A percentile compares a stretch with the other conserved stretches of the same genome.
Evolutionary conservation across 805 yeast genomes (phyloP).

Genomic region (Clavispora asparagi): DNA sequence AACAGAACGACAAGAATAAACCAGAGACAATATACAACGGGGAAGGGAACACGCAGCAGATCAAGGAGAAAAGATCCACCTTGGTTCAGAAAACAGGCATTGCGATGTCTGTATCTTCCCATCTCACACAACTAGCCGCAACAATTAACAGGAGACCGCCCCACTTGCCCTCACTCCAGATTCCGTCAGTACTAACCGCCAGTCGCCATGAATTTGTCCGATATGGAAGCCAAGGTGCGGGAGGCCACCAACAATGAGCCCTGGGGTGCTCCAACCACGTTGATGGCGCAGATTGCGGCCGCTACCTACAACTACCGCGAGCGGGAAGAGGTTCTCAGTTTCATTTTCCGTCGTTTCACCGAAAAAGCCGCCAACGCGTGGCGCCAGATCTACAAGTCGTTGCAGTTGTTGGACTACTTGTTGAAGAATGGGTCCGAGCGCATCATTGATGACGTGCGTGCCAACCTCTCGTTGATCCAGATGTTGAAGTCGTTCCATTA

Average conservation of each 20-base stretch:
- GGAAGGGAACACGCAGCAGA: too few relatives aligned
- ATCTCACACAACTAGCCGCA: too few relatives aligned
- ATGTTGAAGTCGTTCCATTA: conserved; percentile 93
- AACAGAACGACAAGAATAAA: too few relatives aligned
- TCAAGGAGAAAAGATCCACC: too few relatives aligned
- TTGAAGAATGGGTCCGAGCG: conserved; percentile 92
- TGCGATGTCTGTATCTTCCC: too few relatives aligned
- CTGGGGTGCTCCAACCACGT: conserved; percentile 91
- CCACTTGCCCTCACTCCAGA: too few relatives aligned
- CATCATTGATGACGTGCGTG: conserved; percentile 89
- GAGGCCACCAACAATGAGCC: conserved; percentile 99
- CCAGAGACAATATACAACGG: too few relatives aligned
- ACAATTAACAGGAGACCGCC: too few relatives aligned
- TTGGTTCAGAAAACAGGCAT: too few relatives aligned
- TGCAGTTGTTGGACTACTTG: conserved; percentile 86
- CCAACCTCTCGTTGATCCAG: conserved; percentile 72
- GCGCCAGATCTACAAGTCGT: conserved; percentile 95
- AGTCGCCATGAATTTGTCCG: conserved; percentile 89
- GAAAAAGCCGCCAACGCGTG: conserved; percentile 95
- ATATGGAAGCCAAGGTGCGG: conserved; percentile 91
- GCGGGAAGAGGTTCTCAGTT: conserved; percentile 71
- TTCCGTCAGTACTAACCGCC: conserved; percentile 5
- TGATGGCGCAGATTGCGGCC: conserved; percentile 93
- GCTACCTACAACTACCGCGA: conserved; percentile 87
- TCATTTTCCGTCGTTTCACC: conserved; percentile 83